Percentiles rank a stretch among this genome's conserved stretches.
phyloP scores from a whole-genome alignment of 441 rosid species.

The Populus hybrid region DNA sequence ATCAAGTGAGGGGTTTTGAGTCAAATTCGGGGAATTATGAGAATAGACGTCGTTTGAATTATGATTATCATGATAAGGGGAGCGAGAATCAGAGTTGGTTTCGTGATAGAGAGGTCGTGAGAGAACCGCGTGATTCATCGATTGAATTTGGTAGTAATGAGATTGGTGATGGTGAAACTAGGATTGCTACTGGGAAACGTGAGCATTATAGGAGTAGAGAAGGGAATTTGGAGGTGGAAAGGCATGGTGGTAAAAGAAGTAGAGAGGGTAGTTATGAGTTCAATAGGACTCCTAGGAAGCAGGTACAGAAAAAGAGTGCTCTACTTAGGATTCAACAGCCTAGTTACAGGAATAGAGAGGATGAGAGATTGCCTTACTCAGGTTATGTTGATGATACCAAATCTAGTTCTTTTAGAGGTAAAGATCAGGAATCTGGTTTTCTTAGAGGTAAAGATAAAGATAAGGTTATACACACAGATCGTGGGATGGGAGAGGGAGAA shows the following conservation, averaged over 20 bases:
- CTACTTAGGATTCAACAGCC: conserved; percentile 78
- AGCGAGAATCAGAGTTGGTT: conserved; percentile 44
- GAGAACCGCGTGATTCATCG: conserved; percentile 21
- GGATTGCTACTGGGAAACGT: conserved; percentile 32
- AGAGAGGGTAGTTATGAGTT: conserved; percentile 51
- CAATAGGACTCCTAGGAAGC: conserved; percentile 55
- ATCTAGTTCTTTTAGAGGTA: conserved; percentile 45
- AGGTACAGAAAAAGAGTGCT: conserved; percentile 76
- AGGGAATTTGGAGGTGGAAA: conserved; percentile 29
- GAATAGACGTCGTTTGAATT: conserved; percentile 24
- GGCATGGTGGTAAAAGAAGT: conserved; percentile 45
- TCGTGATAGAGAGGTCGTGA: conserved; percentile 24
- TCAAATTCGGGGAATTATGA: conserved; percentile 33
- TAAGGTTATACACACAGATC: conserved; percentile 31
- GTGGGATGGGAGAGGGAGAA: conserved; percentile 36
- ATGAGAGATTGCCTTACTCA: conserved; percentile 37
- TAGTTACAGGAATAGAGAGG: conserved; percentile 45
- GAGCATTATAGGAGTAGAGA: conserved; percentile 38
- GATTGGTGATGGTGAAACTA: conserved; percentile 29
- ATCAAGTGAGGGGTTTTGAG: conserved; percentile 27
- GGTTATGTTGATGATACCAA: conserved; percentile 40
- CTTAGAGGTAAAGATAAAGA: conserved; percentile 54
- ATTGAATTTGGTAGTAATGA: conserved; percentile 27
- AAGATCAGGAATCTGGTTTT: conserved; percentile 28
- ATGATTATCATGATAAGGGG: conserved; percentile 13